Base-by-base conservation (phyloP, 345 rosid species). In the Linum usitatissimum region DNA sequence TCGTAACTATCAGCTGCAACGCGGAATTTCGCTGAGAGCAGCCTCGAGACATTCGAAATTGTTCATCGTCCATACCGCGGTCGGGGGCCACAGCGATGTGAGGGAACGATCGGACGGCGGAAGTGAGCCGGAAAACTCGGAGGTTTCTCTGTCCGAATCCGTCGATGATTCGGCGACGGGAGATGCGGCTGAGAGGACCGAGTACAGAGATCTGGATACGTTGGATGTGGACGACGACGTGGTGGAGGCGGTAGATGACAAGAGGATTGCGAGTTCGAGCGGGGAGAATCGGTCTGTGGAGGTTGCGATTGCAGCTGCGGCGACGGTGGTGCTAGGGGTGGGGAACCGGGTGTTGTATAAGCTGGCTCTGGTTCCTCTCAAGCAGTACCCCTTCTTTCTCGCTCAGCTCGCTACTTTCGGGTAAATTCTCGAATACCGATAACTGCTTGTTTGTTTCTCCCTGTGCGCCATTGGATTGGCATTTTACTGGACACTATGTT, bases 391-490 rank as follows among this genome's bases (percentile, higher is more conserved):
- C 17, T 91, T 91, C 86, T 91, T 91, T 73, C 91, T 91, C 71
- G 97, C 97, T 14, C 97, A 91, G 83, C 84, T 91, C 68, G 89
- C 97, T 60, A 91, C 97, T 42, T 74, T 88, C 82, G 96, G 97
- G 97, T 90, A 82, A 49, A 60, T 19, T 42, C 30, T 51, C 61
- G 69, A 55, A 9, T 55, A 4, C 30, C 30, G 30, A 3, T 19
- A 18, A 2, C 7, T 28, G 18, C 9, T 19, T 19, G 3, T 55
- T 55, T 4, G 12, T 55, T 55, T 55, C 18, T 3, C 21, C 18
- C 30, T 6, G 13, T 55, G 18, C 23, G 30, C 38, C 28, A 23
- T 23, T 23, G 28, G 28, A 18, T 55, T 55, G 30, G 9, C 30
- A 55, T 55, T 55, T 3, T 55, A 34, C 38, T 34, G 38, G 23